Evolutionary conservation across 768 basidiomycete genomes (phyloP).

Genomic region (Macrolepiota dolichaula): DNA sequence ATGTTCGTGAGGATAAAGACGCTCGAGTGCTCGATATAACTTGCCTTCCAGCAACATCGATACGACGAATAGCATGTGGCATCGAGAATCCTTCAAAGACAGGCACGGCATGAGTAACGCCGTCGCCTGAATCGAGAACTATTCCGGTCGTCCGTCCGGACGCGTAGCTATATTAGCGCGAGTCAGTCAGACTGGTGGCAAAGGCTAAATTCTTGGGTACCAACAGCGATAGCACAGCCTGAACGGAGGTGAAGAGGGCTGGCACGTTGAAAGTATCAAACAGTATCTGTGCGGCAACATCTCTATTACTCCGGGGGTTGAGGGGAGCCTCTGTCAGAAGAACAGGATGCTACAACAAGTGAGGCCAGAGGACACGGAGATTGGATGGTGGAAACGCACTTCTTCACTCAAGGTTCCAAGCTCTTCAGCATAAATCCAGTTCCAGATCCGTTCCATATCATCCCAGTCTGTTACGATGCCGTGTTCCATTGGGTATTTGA

Average conservation of each 20-base stretch:
- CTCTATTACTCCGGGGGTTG: slow-evolving; percentile 94
- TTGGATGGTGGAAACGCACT: slow-evolving; percentile 41
- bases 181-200: slow-evolving; percentile 12
- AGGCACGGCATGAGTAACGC: slow-evolving; percentile 97
- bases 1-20: slow-evolving; percentile 16
- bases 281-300: slow-evolving; percentile 97
- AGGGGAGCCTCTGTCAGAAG: slow-evolving; percentile 95
- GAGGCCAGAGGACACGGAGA: slow-evolving; percentile 13
- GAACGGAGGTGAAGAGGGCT: slow-evolving; percentile 93
- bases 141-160: slow-evolving; percentile 99
- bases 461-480: slow-evolving; percentile 99
- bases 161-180: slow-evolving; percentile 68
- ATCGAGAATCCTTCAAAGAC: slow-evolving; percentile 99
- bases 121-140: slow-evolving; percentile 97
- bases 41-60: slow-evolving; percentile 94
- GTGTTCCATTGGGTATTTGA: slow-evolving; percentile 99
- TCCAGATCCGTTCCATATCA: slow-evolving; percentile 99
- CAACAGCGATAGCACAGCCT: slow-evolving; percentile 94
- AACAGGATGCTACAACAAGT: slow-evolving; percentile 79
- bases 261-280: slow-evolving; percentile 99
- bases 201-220: slow-evolving; percentile 25
- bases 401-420: slow-evolving; percentile 95
- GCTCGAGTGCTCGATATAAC: slow-evolving; percentile 6
- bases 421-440: slow-evolving; percentile 95
- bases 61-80: slow-evolving; percentile 95